Conservation (phyloP, 805 yeast species). For the Yamadazyma laniorum region DNA sequence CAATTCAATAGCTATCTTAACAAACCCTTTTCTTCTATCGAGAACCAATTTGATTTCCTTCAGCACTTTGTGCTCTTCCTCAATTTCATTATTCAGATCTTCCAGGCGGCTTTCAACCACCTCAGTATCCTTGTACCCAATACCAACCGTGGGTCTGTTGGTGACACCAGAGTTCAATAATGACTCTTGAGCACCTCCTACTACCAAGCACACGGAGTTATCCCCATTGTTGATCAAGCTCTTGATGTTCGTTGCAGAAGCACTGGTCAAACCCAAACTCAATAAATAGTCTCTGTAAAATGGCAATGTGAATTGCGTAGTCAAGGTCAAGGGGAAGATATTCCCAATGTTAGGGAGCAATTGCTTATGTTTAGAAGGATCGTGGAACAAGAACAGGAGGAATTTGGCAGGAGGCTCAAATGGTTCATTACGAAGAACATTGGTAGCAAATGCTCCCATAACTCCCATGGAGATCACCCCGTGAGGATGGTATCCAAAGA, state of each 20-base stretch:
- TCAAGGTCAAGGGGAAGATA: slow-evolving; percentile 72
- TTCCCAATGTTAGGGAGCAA: slow-evolving; percentile 81
- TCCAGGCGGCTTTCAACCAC: slow-evolving; percentile 14
- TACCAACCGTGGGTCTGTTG: slow-evolving; percentile 30
- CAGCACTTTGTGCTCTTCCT: slow-evolving; percentile 2
- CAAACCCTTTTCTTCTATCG: slow-evolving; percentile 80
- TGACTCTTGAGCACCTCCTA: slow-evolving; percentile 95
- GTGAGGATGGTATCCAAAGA: slow-evolving; percentile 95
- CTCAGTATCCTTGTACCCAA: slow-evolving; percentile 24
- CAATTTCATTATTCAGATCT: slow-evolving; percentile 2
- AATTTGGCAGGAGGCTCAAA: slow-evolving; percentile 34
- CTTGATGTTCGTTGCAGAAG: slow-evolving; percentile 68
- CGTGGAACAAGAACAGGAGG: slow-evolving; percentile 43
- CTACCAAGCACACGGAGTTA: slow-evolving; percentile 81
- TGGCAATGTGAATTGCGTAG: slow-evolving; percentile 81
- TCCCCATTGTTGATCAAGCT: slow-evolving; percentile 59
- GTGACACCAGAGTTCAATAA: slow-evolving; percentile 49
- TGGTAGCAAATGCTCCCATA: slow-evolving; percentile 76
- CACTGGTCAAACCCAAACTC: slow-evolving; percentile 81
- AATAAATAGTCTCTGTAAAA: slow-evolving; percentile 82
- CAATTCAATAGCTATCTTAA: slow-evolving; percentile 76
- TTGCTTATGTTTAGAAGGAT: slow-evolving; percentile 67
- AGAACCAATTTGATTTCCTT: slow-evolving; percentile 64
- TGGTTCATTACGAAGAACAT: slow-evolving; percentile 43
- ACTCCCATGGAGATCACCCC: slow-evolving; percentile 93